Evolutionary conservation across 495 filamentous ascomycete species (phyloP).

Genomic region (Talaromyces liani): DNA sequence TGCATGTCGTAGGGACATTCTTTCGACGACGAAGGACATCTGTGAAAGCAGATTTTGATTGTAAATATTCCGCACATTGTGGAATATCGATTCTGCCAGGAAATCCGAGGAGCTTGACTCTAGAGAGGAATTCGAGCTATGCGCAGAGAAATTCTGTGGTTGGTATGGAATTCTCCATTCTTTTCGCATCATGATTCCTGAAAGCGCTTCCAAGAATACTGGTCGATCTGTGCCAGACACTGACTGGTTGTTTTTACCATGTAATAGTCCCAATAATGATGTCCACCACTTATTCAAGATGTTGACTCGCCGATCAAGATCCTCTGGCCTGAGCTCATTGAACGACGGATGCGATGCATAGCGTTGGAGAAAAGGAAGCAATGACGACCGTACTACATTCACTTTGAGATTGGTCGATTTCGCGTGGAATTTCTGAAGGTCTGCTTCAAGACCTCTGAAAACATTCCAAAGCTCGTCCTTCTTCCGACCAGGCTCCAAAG

Average conservation of each 20-base stretch:
- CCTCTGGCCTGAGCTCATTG: slow-evolving; percentile 63
- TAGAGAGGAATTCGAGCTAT: slow-evolving; percentile 44
- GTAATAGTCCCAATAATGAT: slow-evolving; percentile 77
- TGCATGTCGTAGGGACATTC: slow-evolving; percentile 83
- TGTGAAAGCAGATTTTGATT: slow-evolving; percentile 79
- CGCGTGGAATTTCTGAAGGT: slow-evolving; percentile 76
- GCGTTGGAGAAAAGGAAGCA: slow-evolving; percentile 78
- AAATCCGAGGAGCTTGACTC: slow-evolving; percentile 66
- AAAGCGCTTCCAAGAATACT: slow-evolving; percentile 70
- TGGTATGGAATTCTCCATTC: slow-evolving; percentile 77
- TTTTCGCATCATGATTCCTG: slow-evolving; percentile 81
- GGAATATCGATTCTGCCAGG: slow-evolving; percentile 79
- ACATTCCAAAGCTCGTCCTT: slow-evolving; percentile 87
- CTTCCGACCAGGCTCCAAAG: slow-evolving; percentile 41
- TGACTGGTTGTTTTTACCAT: slow-evolving; percentile 62
- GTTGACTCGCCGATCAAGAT: slow-evolving; percentile 73
- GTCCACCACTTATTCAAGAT: slow-evolving; percentile 96
- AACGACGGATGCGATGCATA: slow-evolving; percentile 66
- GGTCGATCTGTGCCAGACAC: slow-evolving; percentile 75
- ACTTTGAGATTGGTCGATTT: slow-evolving; percentile 72
- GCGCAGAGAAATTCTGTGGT: slow-evolving; percentile 30
- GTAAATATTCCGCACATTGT: slow-evolving; percentile 91
- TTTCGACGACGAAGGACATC: slow-evolving; percentile 83
- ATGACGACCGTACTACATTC: slow-evolving; percentile 65
- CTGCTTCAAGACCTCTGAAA: slow-evolving; percentile 74